Conservation (phyloP, 345 rosid species). For the Aethionema arabicum region DNA sequence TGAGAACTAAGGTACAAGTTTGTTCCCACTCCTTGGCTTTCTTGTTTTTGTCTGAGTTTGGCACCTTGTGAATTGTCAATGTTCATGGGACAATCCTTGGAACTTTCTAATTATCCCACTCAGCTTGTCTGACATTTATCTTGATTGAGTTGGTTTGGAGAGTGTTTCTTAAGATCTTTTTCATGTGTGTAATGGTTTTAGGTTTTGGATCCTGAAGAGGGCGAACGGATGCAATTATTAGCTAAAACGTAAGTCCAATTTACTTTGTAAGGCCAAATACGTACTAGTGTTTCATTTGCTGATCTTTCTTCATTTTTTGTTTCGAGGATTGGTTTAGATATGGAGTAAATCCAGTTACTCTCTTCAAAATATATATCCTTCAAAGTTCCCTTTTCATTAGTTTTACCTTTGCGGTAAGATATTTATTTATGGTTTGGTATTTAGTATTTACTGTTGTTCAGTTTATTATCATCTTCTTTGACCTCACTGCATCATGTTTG, state of each 20-base stretch:
- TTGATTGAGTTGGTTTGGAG: conserved; percentile 5
- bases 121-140: too few species aligned
- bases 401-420: conserved; percentile 64
- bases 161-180: conserved; percentile 9
- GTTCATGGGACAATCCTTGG: not conserved
- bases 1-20: conserved; percentile 38
- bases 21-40: conserved; percentile 3
- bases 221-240: too few species aligned
- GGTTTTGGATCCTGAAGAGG: conserved; percentile 44
- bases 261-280: not conserved
- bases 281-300: conserved; percentile 4
- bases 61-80: conserved; percentile 4
- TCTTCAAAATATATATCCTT: conserved; percentile 57
- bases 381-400: conserved; percentile 70
- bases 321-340: conserved; percentile 42
- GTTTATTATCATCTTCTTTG: not conserved
- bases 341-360: conserved; percentile 62
- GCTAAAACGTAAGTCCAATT: conserved; percentile 40
- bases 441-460: not conserved
- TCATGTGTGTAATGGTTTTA: conserved; percentile 25
- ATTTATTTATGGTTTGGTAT: not conserved
- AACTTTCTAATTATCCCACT: conserved; percentile 8
- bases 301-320: conserved; percentile 7
- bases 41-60: conserved; percentile 12
- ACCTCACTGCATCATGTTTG: not conserved